Conservation (phyloP, 441 rosid species). For the Theobroma grandiflorum region DNA sequence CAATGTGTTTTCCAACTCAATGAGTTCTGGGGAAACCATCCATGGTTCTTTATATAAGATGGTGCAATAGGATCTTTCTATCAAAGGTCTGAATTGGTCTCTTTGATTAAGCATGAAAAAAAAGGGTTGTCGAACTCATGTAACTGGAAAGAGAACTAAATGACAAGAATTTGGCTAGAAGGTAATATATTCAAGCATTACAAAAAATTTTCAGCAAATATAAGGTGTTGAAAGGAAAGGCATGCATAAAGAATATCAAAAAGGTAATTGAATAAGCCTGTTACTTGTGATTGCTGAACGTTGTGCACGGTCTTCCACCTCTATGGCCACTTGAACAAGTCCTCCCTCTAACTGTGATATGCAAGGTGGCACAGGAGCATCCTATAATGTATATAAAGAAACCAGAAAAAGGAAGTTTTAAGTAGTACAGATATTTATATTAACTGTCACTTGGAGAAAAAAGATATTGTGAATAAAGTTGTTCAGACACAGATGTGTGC, state of each 20-base stretch:
- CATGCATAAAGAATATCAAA: slow-evolving; percentile 7
- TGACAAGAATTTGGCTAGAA: slow-evolving; percentile 7
- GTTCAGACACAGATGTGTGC: neutral
- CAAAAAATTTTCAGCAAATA: neutral
- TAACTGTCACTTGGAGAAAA: neutral
- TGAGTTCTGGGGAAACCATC: neutral
- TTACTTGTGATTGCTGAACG: slow-evolving; percentile 97
- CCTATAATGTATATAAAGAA: slow-evolving; percentile 51
- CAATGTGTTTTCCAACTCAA: neutral
- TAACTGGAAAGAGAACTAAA: neutral
- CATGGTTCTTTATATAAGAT: neutral
- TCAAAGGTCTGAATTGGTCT: neutral
- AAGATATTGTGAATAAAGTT: neutral
- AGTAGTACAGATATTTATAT: neutral
- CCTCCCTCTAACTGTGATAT: slow-evolving; percentile 95
- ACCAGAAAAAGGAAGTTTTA: slow-evolving; percentile 14
- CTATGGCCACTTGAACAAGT: slow-evolving; percentile 98
- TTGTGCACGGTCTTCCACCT: slow-evolving; percentile 99
- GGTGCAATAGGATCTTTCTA: neutral
- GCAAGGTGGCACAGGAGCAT: slow-evolving; percentile 99
- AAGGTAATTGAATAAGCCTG: slow-evolving; percentile 11
- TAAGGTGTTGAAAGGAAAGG: neutral
- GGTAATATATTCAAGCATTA: neutral
- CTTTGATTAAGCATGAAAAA: neutral
- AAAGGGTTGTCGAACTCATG: neutral